A percentile compares a stretch with the other conserved stretches of the same genome.
These are phyloP conservation scores for Ogataea paraovalis DNA, from an alignment of 805 yeast species.

Conservation along the genomic window DNA sequence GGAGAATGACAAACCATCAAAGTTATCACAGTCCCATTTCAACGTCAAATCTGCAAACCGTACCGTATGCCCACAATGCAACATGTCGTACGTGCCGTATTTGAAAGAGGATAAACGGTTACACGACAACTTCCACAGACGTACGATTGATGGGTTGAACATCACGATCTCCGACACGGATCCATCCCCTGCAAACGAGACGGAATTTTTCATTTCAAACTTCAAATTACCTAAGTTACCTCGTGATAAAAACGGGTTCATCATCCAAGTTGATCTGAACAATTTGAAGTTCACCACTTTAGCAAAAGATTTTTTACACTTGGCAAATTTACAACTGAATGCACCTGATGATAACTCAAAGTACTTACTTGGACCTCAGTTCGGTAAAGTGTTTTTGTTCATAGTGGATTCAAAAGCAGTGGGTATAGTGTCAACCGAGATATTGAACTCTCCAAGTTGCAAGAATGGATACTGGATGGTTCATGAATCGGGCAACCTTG, in stretches of 20 bases:
- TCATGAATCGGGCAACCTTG: conserved; percentile 43
- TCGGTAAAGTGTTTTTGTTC: conserved; percentile 48
- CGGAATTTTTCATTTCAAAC: background rate
- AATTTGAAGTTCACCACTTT: conserved; percentile 32
- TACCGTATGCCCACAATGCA: conserved; percentile 45
- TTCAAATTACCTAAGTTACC: background rate
- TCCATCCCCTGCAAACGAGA: conserved; percentile 1
- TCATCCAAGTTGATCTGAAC: conserved; percentile 34
- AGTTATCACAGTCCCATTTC: conserved; percentile 18
- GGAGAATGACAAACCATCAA: background rate
- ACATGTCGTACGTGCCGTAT: conserved; percentile 47
- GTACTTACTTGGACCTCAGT: conserved; percentile 20
- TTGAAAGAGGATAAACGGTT: conserved; percentile 38
- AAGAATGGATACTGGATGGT: conserved; percentile 56
- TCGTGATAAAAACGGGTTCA: conserved; percentile 8
- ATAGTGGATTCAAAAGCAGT: conserved; percentile 42
- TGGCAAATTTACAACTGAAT: conserved; percentile 57
- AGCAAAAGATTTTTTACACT: conserved; percentile 38
- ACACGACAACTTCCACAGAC: conserved; percentile 51
- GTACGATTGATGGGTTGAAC: conserved; percentile 31
- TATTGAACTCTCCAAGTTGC: conserved; percentile 17
- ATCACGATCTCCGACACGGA: conserved; percentile 1
- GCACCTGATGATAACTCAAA: conserved; percentile 40
- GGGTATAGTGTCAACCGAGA: conserved; percentile 55
- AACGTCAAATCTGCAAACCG: conserved; percentile 8